Base-by-base conservation (phyloP, 768 basidiomycete species). In the Leccinellum luteum region DNA sequence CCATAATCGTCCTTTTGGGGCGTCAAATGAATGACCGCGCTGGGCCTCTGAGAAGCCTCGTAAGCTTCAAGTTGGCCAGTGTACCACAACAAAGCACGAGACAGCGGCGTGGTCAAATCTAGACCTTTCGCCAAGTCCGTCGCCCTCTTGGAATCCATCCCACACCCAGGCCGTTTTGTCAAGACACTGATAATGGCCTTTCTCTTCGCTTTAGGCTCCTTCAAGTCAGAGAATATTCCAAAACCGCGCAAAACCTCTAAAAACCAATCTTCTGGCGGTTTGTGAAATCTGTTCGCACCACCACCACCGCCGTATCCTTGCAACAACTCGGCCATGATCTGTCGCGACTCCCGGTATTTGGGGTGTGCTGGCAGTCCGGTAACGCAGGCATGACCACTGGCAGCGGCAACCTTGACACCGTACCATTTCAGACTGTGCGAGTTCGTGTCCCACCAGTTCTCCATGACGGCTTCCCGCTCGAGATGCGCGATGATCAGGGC, bases 311-410 rank as follows among this genome's bases (percentile, higher is more conserved):
- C 52, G 10, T 28, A 32, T 19, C 57, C 45, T 6, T 34, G 32
- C 51, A 72, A 57, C 52, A 72, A 27, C 1, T 4, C 32, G 10
- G 25, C 10, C n/a, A 72, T 58, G 44, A 62, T 66, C 3, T 17
- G 14, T 14, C 50, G 58, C 3, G 70, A 72, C 44, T 65, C 57
- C 6, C 17, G 31, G 38, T 73, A 72, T 51, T 66, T 73, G 52
- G 50, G 59, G 51, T 68, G 66, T 28, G 53, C 54, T 17, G 60
- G 62, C 13, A 70, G 56, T 1, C 67, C 71, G n/a, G 75, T 75
- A n/a, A 76, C 70, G 58, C 74, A 75, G 19, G 75, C 75, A 30
- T 75, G 73, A 5, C 61, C 71, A 1, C n/a, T n/a, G n/a, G n/a
- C n/a, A n/a, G n/a, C n/a, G n/a, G 59, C 62, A 19, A n/a, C 10